These are phyloP conservation scores for Solanum chmielewskii DNA, from an alignment of 257 asterid genomes.

Conservation along the genomic window DNA sequence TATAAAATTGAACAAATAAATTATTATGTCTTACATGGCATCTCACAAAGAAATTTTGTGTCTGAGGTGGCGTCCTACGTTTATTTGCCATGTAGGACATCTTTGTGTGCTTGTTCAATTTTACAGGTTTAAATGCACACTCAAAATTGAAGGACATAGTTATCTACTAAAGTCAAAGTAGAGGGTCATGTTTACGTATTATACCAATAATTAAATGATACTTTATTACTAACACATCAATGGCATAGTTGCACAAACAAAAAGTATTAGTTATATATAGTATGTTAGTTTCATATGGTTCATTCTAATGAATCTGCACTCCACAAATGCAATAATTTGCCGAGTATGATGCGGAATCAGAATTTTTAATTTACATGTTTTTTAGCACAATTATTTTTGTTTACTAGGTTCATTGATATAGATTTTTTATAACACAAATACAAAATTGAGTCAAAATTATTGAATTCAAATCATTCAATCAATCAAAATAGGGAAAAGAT, in stretches of 20 bases:
- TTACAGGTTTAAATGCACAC: too few relatives aligned
- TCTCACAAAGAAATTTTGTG: too few relatives aligned
- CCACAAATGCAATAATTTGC: not conserved
- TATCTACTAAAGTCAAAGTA: accelerated
- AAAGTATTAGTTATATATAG: not conserved
- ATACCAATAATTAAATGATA: not conserved
- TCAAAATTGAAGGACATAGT: too few relatives aligned
- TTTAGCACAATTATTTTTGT: too few relatives aligned
- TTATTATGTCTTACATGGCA: too few relatives aligned
- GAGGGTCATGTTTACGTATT: too few relatives aligned
- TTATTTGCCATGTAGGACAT: too few relatives aligned
- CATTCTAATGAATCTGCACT: not conserved
- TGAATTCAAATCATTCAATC: not conserved
- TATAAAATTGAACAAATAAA: too few relatives aligned
- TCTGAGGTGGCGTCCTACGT: too few relatives aligned
- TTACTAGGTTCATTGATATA: not conserved
- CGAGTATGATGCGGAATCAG: accelerated
- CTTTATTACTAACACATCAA: not conserved
- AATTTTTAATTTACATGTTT: not conserved
- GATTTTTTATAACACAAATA: not conserved
- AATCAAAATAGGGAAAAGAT: not conserved
- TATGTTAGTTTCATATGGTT: not conserved
- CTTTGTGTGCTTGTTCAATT: too few relatives aligned
- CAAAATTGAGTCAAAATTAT: too few relatives aligned
- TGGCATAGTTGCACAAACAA: not conserved